Percentiles rank a stretch among this genome's conserved stretches.
Evolutionary conservation across 2,329 filamentous ascomycete genomes (phyloP).

Genomic region (Curvularia spicifera): DNA sequence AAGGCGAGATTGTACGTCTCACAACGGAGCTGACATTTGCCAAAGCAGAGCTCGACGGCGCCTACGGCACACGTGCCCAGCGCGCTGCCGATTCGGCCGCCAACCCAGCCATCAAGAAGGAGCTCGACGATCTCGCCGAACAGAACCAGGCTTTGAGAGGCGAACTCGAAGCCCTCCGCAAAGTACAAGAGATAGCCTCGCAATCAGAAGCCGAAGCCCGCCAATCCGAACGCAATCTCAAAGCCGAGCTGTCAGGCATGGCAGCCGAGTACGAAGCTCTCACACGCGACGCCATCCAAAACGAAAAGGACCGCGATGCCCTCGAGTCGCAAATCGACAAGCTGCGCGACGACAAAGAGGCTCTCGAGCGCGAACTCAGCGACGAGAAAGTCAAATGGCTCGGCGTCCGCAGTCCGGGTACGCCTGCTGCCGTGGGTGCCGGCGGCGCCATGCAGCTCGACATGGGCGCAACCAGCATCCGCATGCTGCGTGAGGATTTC

Average conservation of each 20-base stretch:
- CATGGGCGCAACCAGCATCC: constrained; percentile 68
- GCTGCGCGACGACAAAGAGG: constrained; percentile 68
- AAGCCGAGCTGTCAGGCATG: constrained; percentile 70
- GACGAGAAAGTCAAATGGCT: constrained; percentile 73
- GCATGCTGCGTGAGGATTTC: constrained; percentile 75
- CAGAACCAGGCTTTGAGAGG: constrained; percentile 52
- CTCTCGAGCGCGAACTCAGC: constrained; percentile 66
- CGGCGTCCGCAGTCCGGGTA: constrained; percentile 63
- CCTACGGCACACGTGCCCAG: constrained; percentile 79
- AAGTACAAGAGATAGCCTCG: constrained; percentile 45
- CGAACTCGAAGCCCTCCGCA: constrained; percentile 54
- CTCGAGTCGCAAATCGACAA: constrained; percentile 69
- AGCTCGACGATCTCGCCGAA: constrained; percentile 63
- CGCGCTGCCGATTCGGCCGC: constrained; percentile 70
- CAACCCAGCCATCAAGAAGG: constrained; percentile 63
- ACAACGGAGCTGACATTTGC: constrained; percentile 88
- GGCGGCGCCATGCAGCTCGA: constrained; percentile 29
- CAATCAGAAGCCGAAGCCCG: constrained; percentile 46
- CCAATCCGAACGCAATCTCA: constrained; percentile 57
- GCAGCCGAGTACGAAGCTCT: constrained; percentile 73
- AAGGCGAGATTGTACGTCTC: constrained; percentile 68
- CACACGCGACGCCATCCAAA: constrained; percentile 72
- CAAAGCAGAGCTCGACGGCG: constrained; percentile 88
- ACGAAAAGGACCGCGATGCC: constrained; percentile 72
- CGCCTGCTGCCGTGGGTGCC: constrained; percentile 25